Conservation (phyloP, 371 early-diverging fungal genomes). For the Saksenaea oblongispora region DNA sequence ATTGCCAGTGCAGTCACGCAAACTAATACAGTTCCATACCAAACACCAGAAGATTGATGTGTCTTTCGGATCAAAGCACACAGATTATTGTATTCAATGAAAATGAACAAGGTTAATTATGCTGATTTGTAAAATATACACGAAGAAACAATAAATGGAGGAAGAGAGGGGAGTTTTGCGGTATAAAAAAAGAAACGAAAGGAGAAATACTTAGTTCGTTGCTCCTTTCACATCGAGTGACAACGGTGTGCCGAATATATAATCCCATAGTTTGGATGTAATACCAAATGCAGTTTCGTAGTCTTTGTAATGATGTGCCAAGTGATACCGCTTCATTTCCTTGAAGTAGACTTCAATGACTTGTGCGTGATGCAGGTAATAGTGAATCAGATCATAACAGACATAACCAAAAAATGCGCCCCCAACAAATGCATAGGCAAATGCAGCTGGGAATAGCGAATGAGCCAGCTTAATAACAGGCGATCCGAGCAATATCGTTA, state of each 20-base stretch:
- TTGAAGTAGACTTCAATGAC: conserved; percentile 70
- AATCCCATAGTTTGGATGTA: conserved; percentile 92
- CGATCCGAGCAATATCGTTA: conserved; percentile 67
- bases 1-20: too few species aligned
- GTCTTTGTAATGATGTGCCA: conserved; percentile 94
- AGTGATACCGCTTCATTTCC: conserved; percentile 90
- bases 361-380: conserved; percentile 92
- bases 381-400: conserved; percentile 90
- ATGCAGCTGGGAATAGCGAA: conserved; percentile 44
- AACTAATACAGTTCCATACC: too few species aligned
- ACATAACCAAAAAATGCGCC: conserved; percentile 87
- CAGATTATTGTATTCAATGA: too few species aligned
- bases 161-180: neutral
- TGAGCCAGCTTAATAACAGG: conserved; percentile 61
- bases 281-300: conserved; percentile 89
- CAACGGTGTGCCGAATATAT: conserved; percentile 74
- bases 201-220: neutral
- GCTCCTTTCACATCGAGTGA: conserved; percentile 4
- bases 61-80: too few species aligned
- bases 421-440: conserved; percentile 65
- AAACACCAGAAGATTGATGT: too few species aligned
- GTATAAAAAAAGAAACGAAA: neutral
- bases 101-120: too few species aligned
- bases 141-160: neutral
- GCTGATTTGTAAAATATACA: too few species aligned